Percentiles rank a stretch among this genome's conserved stretches.
Evolutionary conservation across 2,329 filamentous ascomycete species (phyloP).

Genomic region (Coleophoma cylindrospora): DNA sequence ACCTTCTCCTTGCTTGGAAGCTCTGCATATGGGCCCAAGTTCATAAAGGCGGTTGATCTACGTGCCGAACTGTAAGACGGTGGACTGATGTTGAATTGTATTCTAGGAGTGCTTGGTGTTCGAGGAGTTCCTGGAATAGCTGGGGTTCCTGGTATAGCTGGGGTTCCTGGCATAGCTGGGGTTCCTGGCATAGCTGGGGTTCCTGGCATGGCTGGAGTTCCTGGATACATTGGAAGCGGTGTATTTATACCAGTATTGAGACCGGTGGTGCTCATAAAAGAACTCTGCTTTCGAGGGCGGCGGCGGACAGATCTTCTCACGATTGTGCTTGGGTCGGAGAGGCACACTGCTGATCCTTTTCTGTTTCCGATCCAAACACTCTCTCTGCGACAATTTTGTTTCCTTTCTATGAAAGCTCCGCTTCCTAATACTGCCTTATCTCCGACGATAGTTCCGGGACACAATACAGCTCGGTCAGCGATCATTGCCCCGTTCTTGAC

Average conservation of each 20-base stretch:
- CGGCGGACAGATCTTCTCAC: not conserved
- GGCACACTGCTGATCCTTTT: conserved; percentile 43
- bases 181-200: not conserved
- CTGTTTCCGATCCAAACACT: conserved; percentile 48
- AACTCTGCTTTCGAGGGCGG: not conserved
- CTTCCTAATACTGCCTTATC: conserved; percentile 46
- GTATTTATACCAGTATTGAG: not conserved
- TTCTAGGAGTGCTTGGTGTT: too few relatives aligned
- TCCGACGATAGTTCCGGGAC: conserved; percentile 45
- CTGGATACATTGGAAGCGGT: not conserved
- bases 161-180: not conserved
- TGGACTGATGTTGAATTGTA: too few relatives aligned
- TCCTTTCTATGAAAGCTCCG: conserved; percentile 43
- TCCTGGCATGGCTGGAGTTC: not conserved
- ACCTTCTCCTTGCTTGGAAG: too few relatives aligned
- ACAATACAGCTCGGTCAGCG: conserved; percentile 47
- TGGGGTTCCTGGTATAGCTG: not conserved
- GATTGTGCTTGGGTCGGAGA: conserved; percentile 10
- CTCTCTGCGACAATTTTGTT: conserved; percentile 36
- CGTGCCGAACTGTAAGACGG: too few relatives aligned
- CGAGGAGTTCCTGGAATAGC: not conserved
- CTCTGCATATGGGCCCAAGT: too few relatives aligned
- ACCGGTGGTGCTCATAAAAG: not conserved
- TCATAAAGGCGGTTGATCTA: too few relatives aligned
- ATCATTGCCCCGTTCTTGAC: conserved; percentile 49